phyloP scores from a whole-genome alignment of 2,329 filamentous ascomycete species.

The Alternaria atra region DNA sequence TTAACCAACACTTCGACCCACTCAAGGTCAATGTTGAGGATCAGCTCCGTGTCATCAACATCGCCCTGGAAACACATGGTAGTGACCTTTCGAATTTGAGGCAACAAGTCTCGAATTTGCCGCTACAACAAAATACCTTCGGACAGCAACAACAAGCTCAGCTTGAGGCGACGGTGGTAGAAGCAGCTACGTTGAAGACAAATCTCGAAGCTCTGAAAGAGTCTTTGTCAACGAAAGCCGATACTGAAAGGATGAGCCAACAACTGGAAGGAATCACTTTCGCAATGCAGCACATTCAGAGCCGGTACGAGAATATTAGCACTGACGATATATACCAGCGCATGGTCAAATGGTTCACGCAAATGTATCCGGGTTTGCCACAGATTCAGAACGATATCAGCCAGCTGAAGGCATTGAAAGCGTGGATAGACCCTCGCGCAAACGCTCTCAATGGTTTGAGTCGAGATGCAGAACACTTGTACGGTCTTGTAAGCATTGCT shows the following conservation, averaged over 20 bases:
- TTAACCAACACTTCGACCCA: slow-evolving; percentile 18
- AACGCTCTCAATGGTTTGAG: neutral
- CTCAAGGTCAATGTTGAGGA: slow-evolving; percentile 11
- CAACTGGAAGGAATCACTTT: slow-evolving; percentile 11
- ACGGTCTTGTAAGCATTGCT: neutral
- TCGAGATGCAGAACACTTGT: slow-evolving; percentile 7
- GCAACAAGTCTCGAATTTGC: neutral
- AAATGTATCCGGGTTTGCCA: slow-evolving; percentile 24
- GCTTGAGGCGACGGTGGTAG: neutral
- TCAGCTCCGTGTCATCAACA: neutral
- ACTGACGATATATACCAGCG: slow-evolving; percentile 31
- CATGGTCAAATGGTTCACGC: slow-evolving; percentile 37
- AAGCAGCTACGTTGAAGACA: neutral
- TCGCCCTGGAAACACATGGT: neutral
- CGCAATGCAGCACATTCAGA: slow-evolving; percentile 22
- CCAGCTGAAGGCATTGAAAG: neutral
- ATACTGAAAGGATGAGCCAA: neutral
- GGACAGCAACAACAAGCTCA: slow-evolving; percentile 1
- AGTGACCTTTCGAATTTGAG: neutral
- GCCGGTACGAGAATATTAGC: slow-evolving; percentile 39
- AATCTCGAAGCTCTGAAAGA: neutral
- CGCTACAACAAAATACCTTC: neutral
- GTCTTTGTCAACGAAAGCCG: slow-evolving; percentile 7
- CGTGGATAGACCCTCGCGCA: neutral
- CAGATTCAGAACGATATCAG: slow-evolving; percentile 13